Evolutionary conservation across 768 basidiomycete genomes (phyloP).

Genomic region (Boletus reticulatus): DNA sequence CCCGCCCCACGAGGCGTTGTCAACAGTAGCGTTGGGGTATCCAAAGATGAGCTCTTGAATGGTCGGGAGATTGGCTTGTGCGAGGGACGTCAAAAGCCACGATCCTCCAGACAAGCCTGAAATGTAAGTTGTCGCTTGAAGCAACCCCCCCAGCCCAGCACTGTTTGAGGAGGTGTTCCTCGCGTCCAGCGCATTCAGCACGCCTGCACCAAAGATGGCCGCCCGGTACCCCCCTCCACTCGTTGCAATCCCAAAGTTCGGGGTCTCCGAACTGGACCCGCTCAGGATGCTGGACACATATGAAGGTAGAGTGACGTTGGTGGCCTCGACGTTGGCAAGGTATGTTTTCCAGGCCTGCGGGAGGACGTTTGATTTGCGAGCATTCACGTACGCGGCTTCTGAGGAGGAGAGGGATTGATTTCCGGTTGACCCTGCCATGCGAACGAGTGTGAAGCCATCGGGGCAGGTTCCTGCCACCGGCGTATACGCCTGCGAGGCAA

Average conservation of each 20-base stretch:
- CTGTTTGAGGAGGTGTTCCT: constrained; percentile 41
- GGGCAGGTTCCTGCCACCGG: constrained; percentile 20
- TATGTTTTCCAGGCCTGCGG: constrained; percentile 40
- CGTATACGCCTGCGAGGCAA: constrained; percentile 24
- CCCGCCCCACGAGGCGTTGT: constrained; percentile 30
- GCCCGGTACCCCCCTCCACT: constrained; percentile 61
- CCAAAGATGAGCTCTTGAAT: constrained; percentile 38
- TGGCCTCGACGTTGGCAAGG: constrained; percentile 35
- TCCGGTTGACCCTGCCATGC: constrained; percentile 19
- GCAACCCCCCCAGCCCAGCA: constrained; percentile 47
- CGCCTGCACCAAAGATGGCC: constrained; percentile 51
- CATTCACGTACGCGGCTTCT: constrained; percentile 37
- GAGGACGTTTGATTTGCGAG: constrained; percentile 33
- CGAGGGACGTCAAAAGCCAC: constrained; percentile 40
- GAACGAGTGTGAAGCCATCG: constrained; percentile 25
- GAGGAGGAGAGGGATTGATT: constrained; percentile 34
- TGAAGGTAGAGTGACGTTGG: constrained; percentile 27
- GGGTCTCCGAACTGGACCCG: constrained; percentile 22
- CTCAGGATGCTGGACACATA: constrained; percentile 36
- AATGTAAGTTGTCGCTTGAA: constrained; percentile 53
- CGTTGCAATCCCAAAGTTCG: constrained; percentile 47
- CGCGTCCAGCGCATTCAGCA: constrained; percentile 47
- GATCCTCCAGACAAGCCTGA: constrained; percentile 47
- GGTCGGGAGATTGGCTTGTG: constrained; percentile 39
- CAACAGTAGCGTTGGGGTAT: constrained; percentile 11